Evolutionary conservation across 345 rosid genomes (phyloP).

Genomic region (Adansonia digitata): DNA sequence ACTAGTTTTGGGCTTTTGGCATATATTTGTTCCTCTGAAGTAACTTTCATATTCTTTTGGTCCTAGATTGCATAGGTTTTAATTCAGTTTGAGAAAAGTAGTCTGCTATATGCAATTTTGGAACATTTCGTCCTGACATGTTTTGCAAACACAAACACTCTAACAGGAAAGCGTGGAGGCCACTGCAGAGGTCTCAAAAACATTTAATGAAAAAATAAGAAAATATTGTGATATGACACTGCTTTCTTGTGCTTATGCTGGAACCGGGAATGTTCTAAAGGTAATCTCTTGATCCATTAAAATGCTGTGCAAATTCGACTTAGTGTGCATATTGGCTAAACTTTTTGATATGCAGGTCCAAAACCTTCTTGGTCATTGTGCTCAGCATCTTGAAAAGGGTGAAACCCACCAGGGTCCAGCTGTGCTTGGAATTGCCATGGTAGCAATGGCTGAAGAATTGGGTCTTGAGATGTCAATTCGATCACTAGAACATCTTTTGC

Average conservation of each 20-base stretch:
- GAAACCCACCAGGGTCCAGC: constrained; percentile 95
- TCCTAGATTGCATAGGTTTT: not conserved
- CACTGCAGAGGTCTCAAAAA: constrained; percentile 89
- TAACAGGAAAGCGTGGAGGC: constrained; percentile 88
- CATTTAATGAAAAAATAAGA: constrained; percentile 86
- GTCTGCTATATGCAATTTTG: not conserved
- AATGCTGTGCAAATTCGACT: not conserved
- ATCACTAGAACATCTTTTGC: constrained; percentile 84
- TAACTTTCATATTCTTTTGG: not conserved
- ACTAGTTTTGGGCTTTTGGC: not conserved
- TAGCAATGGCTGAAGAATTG: constrained; percentile 96
- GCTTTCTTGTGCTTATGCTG: constrained; percentile 95
- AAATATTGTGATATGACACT: constrained; percentile 87
- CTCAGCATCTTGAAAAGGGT: constrained; percentile 81
- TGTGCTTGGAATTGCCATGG: constrained; percentile 93
- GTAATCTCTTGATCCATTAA: constrained; percentile 33
- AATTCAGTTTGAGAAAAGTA: not conserved
- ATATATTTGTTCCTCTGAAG: not conserved
- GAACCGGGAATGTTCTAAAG: constrained; percentile 96
- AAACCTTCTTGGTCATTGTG: constrained; percentile 81
- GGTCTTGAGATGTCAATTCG: constrained; percentile 98
- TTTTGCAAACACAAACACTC: constrained; percentile 14
- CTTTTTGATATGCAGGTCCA: constrained; percentile 51
- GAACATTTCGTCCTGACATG: constrained; percentile 8
- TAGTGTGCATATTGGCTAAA: not conserved